Evolutionary conservation across 75 land plant genomes (phyloP).

Genomic region (Isoetes taiwanensis): DNA sequence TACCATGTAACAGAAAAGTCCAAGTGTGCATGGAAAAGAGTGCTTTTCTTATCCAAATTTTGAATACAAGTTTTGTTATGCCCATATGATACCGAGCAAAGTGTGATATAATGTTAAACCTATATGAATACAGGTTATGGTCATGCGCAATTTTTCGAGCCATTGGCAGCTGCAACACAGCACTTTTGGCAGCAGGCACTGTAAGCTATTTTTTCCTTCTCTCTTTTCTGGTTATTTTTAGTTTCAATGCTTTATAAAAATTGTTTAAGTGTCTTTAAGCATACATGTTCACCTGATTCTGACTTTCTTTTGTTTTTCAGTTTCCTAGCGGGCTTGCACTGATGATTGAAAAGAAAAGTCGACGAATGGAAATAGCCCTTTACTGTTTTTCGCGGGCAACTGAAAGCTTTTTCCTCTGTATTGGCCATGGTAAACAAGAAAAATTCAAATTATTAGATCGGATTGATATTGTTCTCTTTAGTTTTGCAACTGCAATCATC

Average conservation of each 20-base stretch:
- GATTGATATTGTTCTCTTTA: conserved; percentile 67
- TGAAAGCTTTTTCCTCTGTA: conserved; percentile 79
- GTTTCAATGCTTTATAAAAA: too few species aligned
- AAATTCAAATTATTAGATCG: conserved; percentile 35
- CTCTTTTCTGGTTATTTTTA: too few species aligned
- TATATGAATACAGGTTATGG: conserved; percentile 71
- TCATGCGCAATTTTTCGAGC: conserved; percentile 69
- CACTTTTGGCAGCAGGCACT: conserved; percentile 60
- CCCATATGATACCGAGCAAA: too few species aligned
- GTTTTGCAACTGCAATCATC: conserved; percentile 81
- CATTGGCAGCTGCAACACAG: conserved; percentile 42
- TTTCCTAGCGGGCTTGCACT: conserved; percentile 75
- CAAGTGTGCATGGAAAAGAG: too few species aligned
- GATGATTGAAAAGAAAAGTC: conserved; percentile 80
- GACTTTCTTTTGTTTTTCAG: conserved; percentile 27
- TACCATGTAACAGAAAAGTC: too few species aligned
- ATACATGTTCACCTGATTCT: not conserved
- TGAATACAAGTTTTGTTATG: too few species aligned
- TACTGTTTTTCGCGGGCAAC: conserved; percentile 84
- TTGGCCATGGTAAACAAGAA: conserved; percentile 42
- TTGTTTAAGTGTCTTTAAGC: too few species aligned
- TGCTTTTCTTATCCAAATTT: too few species aligned
- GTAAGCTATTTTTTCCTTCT: conserved; percentile 28
- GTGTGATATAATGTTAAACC: too few species aligned
- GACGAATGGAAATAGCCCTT: conserved; percentile 83